These are phyloP conservation scores for Citrus maxima DNA, from an alignment of 345 rosid genomes.

Conservation along the genomic window DNA sequence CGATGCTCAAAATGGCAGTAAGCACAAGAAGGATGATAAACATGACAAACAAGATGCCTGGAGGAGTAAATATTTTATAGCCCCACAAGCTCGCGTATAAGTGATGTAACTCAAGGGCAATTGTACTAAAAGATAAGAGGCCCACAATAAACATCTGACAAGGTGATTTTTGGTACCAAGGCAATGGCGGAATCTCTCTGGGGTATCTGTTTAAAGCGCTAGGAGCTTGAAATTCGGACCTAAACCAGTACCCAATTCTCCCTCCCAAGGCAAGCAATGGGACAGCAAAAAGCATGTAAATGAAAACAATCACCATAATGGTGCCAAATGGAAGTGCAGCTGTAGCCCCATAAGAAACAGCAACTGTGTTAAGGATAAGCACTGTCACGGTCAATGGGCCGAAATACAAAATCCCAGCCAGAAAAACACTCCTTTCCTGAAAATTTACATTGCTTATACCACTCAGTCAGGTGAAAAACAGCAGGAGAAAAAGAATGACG, in stretches of 20 bases:
- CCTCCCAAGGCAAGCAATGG: constrained; percentile 83
- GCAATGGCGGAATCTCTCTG: constrained; percentile 55
- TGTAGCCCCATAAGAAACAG: constrained; percentile 67
- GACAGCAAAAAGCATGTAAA: constrained; percentile 38
- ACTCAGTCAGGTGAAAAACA: neutral
- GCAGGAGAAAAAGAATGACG: neutral
- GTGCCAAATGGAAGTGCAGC: constrained; percentile 84
- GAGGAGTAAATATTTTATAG: constrained; percentile 59
- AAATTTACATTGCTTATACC: constrained; percentile 11
- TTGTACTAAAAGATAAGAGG: constrained; percentile 65
- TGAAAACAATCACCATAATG: constrained; percentile 50
- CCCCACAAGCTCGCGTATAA: constrained; percentile 75
- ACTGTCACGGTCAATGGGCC: constrained; percentile 52
- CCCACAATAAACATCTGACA: constrained; percentile 71
- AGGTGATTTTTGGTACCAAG: constrained; percentile 66
- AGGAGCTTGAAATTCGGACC: constrained; percentile 63
- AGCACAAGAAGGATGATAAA: constrained; percentile 56
- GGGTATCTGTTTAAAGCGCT: constrained; percentile 46
- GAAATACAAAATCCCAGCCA: constrained; percentile 55
- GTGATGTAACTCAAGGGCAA: constrained; percentile 68
- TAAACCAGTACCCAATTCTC: constrained; percentile 48
- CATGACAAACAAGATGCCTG: constrained; percentile 52
- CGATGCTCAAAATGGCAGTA: constrained; percentile 52
- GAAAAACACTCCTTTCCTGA: constrained; percentile 66
- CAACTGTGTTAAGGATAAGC: constrained; percentile 56